Evolutionary conservation across 331 rosid genomes (phyloP), one percentile per base, ranked within the genome.

Genomic region (Quercus tomentella): DNA sequence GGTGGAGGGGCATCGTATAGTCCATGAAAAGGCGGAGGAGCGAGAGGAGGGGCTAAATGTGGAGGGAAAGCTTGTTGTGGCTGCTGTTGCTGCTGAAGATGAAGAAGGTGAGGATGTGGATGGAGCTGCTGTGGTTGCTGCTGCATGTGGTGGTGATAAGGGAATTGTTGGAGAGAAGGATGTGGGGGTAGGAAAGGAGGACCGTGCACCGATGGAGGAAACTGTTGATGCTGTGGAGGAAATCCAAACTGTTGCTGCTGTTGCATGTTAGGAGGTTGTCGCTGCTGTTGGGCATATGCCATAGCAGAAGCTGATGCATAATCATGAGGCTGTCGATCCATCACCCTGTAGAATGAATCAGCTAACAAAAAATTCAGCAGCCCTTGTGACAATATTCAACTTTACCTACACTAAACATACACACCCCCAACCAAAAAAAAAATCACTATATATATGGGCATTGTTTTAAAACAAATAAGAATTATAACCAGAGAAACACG

Each of bases 281-380:
- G 75, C 84, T 90, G 97, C 52, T 92, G 97, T 74, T 92, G 95
- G 73, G 97, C 91, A 83, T 87, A 93, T 21, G 91, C 95, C 87
- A 90, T 81, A 41, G 97, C 93, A 76, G 97, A 89, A 45, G 94
- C 91, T 60, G 96, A 87, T 17, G 93, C 91, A 86, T 82, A 94
- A 80, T 94, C 98, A 85, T 90, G 98, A 33, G 87, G 82, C 57
- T 88, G 97, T 28, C 97, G 93, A 70, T 94, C 98, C 97, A 94
- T 94, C 31, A 31, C 26, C 18, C 71, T 74, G 14, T 58, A 67
- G 6, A 51, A 45, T 25, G 65, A 81, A 76, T 56, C 72, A 43
- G 71, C 79, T 43, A 65, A 69, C 30, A 41, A 56, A 56, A 57
- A 20, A 76, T 68, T 57, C 76, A 9, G 52, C 62, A 26, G 7